phyloP scores from a whole-genome alignment of 179 eudicot species.

The Silene vulgaris region DNA sequence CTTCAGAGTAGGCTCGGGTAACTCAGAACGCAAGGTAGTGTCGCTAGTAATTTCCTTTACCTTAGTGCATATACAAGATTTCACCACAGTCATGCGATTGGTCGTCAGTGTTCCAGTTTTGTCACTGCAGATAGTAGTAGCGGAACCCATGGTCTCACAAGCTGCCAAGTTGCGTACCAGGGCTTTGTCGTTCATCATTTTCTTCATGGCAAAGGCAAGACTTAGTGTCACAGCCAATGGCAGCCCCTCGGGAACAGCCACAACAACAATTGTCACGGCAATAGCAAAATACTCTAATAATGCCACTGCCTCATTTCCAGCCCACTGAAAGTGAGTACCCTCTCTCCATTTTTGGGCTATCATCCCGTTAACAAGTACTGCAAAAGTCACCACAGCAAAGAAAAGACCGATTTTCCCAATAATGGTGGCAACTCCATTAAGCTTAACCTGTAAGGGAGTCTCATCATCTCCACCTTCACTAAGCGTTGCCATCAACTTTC shows the following conservation, averaged over 20 bases:
- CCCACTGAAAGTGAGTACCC: constrained; percentile 52
- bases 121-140: constrained; percentile 88
- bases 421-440: constrained; percentile 91
- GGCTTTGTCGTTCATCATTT: constrained; percentile 97
- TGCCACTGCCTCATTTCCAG: constrained; percentile 68
- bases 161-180: constrained; percentile 91
- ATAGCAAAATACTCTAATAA: constrained; percentile 82
- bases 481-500: constrained; percentile 84
- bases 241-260: constrained; percentile 96
- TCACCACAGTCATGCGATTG: constrained; percentile 86
- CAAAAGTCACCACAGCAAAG: constrained; percentile 80
- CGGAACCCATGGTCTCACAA: constrained; percentile 96
- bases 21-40: constrained; percentile 41
- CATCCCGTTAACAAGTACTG: constrained; percentile 72
- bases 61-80: constrained; percentile 65
- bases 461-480: constrained; percentile 94
- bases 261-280: constrained; percentile 91
- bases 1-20: constrained; percentile 48
- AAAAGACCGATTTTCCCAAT: constrained; percentile 84
- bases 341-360: constrained; percentile 53
- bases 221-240: constrained; percentile 92
- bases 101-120: constrained; percentile 92
- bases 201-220: constrained; percentile 95
- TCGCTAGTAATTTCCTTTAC: constrained; percentile 41
- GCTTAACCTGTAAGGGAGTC: constrained; percentile 86